Evolutionary conservation across 176 grass and related monocot species (phyloP), one percentile per base, ranked within the genome.

Genomic region (Phoenix dactylifera): DNA sequence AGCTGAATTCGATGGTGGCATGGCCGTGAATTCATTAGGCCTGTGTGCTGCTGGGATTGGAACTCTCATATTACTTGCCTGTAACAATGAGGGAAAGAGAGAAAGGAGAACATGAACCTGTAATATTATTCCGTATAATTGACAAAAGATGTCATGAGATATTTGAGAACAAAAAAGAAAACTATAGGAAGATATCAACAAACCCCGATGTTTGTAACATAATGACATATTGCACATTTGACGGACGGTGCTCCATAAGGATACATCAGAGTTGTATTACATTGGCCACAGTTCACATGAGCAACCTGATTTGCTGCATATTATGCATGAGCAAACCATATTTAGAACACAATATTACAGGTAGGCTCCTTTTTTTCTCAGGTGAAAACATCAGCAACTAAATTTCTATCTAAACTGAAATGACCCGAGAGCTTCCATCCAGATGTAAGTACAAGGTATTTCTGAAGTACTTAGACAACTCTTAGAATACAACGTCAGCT

Each of bases 171-270:
- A 20, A 22, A 22, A 12, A 20, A 7, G 22, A 17, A 30, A 51
- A 67, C 55, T 10, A 51, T 19, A 9, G 32, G 57, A 22, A 24
- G 58, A 57, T 4, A 49, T 66, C 17, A 67, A 22, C 50, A 10
- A 79, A 95, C 90, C 62, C 70, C 74, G 44, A 79, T 83, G 67
- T 77, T 71, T 60, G 90, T 95, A 49, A 95, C 72, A 78, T 84
- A 81, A 84, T 89, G 72, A 32, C 90, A 95, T 48, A 95, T 23
- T 22, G 86, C 86, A 62, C 90, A 95, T 86, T 95, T 89, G 57
- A 89, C 90, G 65, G 90, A 95, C 67, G 80, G 79, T 56, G 86
- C 83, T 50, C 86, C 91, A 63, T 87, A 86, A 48, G 83, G 91
- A 84, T 95, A 95, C 86, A 95, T 86, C 58, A 95, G 82, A 59